A percentile compares a stretch with the other conserved stretches of the same genome.
These are phyloP conservation scores for Sphaerobolus stellatus DNA, from an alignment of 1,284 basidiomycete genomes.

Conservation along the genomic window DNA sequence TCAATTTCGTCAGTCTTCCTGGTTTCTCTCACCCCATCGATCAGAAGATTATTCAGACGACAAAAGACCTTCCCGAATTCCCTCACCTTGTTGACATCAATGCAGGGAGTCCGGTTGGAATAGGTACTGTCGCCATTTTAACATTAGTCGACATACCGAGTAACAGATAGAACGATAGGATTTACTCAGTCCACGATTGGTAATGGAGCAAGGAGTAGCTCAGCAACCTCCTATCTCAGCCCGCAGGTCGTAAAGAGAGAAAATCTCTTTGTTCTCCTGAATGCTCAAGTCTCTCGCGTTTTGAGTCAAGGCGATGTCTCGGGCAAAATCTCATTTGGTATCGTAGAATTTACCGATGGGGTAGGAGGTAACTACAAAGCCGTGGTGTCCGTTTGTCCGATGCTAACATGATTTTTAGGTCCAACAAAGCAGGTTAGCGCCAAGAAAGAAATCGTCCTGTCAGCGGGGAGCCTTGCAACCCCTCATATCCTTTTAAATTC, in stretches of 20 bases:
- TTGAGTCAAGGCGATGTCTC: not conserved
- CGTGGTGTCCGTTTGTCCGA: not conserved
- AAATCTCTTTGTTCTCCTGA: constrained; percentile 44
- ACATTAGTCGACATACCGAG: not conserved
- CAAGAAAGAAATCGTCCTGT: constrained; percentile 16
- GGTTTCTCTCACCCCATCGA: constrained; percentile 28
- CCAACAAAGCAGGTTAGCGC: not conserved
- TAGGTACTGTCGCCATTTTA: constrained; percentile 11
- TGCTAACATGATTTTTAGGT: constrained; percentile 1
- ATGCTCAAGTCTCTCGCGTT: constrained; percentile 36
- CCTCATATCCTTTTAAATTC: constrained; percentile 37
- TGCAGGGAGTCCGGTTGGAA: constrained; percentile 21
- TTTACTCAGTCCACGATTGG: constrained; percentile 19
- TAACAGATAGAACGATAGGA: constrained; percentile 1
- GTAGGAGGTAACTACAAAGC: not conserved
- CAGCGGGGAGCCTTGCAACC: constrained; percentile 36
- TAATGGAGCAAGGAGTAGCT: constrained; percentile 15
- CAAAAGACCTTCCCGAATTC: constrained; percentile 14
- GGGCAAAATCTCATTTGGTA: not conserved
- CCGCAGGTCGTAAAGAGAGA: constrained; percentile 24
- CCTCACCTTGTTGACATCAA: constrained; percentile 23
- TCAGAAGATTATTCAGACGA: constrained; percentile 14
- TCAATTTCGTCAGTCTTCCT: constrained; percentile 43
- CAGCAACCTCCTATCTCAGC: constrained; percentile 22
- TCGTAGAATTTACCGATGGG: not conserved